Percentiles rank a stretch among this genome's conserved stretches.
Evolutionary conservation across 441 rosid genomes (phyloP).

Genomic region (Aleurites moluccanus): DNA sequence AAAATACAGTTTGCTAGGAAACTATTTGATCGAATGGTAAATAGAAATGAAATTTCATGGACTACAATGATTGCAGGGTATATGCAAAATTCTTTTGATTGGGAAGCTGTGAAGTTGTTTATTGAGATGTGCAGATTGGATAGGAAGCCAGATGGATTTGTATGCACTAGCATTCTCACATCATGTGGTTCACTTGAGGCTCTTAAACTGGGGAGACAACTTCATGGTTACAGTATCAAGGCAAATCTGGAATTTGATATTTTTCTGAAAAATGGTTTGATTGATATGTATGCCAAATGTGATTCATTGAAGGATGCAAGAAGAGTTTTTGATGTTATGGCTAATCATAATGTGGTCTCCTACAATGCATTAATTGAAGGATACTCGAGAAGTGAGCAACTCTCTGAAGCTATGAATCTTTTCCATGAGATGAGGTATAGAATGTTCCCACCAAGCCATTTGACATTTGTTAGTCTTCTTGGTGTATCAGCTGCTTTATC

Average conservation of each 20-base stretch:
- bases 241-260: conserved; percentile 48
- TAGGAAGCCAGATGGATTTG: conserved; percentile 53
- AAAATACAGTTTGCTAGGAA: conserved; percentile 48
- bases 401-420: conserved; percentile 49
- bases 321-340: conserved; percentile 47
- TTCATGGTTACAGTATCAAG: conserved; percentile 65
- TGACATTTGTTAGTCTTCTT: conserved; percentile 75
- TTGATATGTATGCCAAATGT: conserved; percentile 76
- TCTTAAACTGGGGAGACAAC: conserved; percentile 53
- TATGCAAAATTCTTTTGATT: conserved; percentile 49
- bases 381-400: conserved; percentile 54
- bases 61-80: conserved; percentile 68
- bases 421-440: conserved; percentile 56
- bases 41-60: conserved; percentile 60
- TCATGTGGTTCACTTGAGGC: conserved; percentile 59
- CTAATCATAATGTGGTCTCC: conserved; percentile 46
- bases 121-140: conserved; percentile 64
- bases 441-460: conserved; percentile 44
- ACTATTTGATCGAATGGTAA: conserved; percentile 41
- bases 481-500: conserved; percentile 52
- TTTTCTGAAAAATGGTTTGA: conserved; percentile 57
- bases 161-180: conserved; percentile 53
- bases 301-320: conserved; percentile 51
- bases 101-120: conserved; percentile 57
- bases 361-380: conserved; percentile 78